Conservation (phyloP, 1,284 basidiomycete species). For the Microbotryomycetes sp. region DNA sequence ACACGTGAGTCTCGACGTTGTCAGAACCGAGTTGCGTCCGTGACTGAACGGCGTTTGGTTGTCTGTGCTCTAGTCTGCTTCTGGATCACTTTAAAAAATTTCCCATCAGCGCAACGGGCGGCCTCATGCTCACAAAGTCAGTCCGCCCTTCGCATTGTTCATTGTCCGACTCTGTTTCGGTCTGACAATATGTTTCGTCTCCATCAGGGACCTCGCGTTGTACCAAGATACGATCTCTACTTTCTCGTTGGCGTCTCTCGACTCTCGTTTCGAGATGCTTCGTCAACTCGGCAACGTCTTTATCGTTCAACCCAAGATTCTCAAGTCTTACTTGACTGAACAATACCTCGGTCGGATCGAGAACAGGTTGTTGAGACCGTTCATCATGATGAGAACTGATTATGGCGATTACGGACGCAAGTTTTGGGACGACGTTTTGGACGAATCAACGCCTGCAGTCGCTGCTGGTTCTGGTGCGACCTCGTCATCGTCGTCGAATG, state of each 20-base stretch:
- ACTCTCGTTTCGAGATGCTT: constrained; percentile 96
- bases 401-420: constrained; percentile 43
- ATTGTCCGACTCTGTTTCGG: not conserved
- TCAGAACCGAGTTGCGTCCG: no score
- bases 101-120: constrained; percentile 91
- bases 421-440: constrained; percentile 33
- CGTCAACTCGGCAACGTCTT: constrained; percentile 96
- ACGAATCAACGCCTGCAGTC: constrained; percentile 3
- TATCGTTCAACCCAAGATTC: constrained; percentile 83
- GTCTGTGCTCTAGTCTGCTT: constrained; percentile 55
- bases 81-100: constrained; percentile 95
- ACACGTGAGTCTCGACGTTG: constrained; percentile 53
- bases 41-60: not conserved
- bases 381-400: constrained; percentile 82
- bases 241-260: constrained; percentile 72
- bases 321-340: constrained; percentile 87
- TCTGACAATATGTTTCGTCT: not conserved
- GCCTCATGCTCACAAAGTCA: constrained; percentile 94
- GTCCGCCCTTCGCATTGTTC: constrained; percentile 35
- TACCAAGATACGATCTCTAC: constrained; percentile 86
- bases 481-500: not conserved
- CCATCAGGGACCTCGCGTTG: constrained; percentile 76
- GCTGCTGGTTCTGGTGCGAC: not conserved
- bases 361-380: constrained; percentile 75
- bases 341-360: constrained; percentile 82